Base-by-base conservation (phyloP, 306 rosid genomes). In the Cucurbita moschata region DNA sequence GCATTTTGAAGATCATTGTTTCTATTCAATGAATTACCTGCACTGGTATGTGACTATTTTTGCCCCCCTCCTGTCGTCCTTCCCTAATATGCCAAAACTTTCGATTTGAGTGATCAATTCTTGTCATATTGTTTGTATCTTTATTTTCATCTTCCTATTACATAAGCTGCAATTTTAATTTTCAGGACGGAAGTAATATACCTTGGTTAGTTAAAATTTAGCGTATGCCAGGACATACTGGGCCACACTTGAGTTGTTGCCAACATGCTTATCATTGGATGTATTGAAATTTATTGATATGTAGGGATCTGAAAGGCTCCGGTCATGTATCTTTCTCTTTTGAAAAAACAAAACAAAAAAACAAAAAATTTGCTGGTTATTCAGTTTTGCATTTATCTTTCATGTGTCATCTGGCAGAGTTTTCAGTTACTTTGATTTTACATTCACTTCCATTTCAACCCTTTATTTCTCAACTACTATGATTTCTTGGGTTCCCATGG, bases 1-100 rank as follows among this genome's bases (percentile, higher is more conserved):
- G 98, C 98, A 94, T 84, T 90, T 94, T 82, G 98, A 94, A 84
- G 98, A 94, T 79, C 98, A 94, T 83, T 94, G 97, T 81, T 87
- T 94, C 75, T 94, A 94, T 84, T 94, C 98, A 4, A 94, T 94
- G 93, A 94, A 94, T 84, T 94, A 94, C 82, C 83, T 86, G 9
- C 98, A 94, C 95, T 94, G 98, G 98, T 93, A 88, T 55, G 91
- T 71, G 67, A 60, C 61, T 21, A 18, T 57, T 60, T 82, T 55
- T 59, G 35, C 52, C 65, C 77, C 75, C 54, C 35, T 30, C 35
- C 35, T 30, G 35, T 15, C 54, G 14, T 16, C 53, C 53, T 35
- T 13, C 51, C 70, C 49, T 8, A 8, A 11, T 10, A 67, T 67
- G 54, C 56, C 13, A 7, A 46, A 1, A 44, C 23, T 23, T 46